Base-by-base conservation (phyloP, 2,329 filamentous ascomycete genomes). In the Chaetomiaceae sp. region DNA sequence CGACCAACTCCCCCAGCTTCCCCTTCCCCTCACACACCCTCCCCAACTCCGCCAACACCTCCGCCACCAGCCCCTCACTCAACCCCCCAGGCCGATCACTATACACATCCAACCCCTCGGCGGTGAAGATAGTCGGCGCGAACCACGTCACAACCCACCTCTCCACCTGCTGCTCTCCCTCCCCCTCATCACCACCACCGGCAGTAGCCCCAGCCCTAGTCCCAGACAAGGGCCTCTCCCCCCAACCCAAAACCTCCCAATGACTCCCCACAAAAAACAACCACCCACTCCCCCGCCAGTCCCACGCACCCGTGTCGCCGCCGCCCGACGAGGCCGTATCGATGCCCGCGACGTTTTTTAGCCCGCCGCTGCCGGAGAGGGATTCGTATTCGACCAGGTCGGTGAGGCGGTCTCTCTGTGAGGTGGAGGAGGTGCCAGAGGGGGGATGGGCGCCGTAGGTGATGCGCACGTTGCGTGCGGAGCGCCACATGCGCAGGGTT, bases 141-240 rank as follows among this genome's bases (percentile, higher is more conserved):
- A 95, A 95, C 76, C 85, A 92, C 4, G 87, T 95, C 13, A 95
- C 87, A 1, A 80, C 82, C 87, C 87, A 95, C 59, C 77, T 75
- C 66, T 82, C 78, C 42, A 60, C 65, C 8, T 54, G 62, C 5
- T 56, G 62, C 5, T 56, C 61, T 1, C 62, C 65, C 3, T 49
- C 63, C 1, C 68, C 72, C 13, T n/a, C n/a, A n/a, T n/a, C n/a
- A n/a, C n/a, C n/a, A n/a, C n/a, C n/a, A n/a, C n/a, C n/a, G n/a
- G n/a, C n/a, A n/a, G n/a, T n/a, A n/a, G n/a, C n/a, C n/a, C n/a
- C n/a, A n/a, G n/a, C n/a, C n/a, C n/a, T n/a, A n/a, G n/a, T n/a
- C n/a, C n/a, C n/a, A n/a, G n/a, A n/a, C n/a, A n/a, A n/a, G n/a
- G 68, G 60, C 19, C 66, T 64, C 63, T 85, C 78, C 5, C 88